phyloP scores from a whole-genome alignment of 768 basidiomycete genomes.

The Nidula microcarpa region DNA sequence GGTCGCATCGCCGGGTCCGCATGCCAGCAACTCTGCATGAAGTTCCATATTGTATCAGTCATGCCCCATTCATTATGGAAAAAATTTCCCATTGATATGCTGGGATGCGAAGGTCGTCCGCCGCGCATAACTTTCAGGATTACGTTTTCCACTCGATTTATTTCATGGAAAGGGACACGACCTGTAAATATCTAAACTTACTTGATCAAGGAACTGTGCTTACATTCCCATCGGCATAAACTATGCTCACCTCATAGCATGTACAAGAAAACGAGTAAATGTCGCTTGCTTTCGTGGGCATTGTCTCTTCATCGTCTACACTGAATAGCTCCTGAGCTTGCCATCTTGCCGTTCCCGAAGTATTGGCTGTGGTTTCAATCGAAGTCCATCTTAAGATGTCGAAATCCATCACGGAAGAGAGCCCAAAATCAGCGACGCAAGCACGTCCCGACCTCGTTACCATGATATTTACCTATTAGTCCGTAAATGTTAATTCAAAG shows the following conservation, averaged over 20 bases:
- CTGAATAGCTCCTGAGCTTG: not conserved
- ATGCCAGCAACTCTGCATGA: not conserved
- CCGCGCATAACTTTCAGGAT: not conserved
- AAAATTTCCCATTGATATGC: not conserved
- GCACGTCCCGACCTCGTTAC: slow-evolving; percentile 11
- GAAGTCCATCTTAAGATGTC: slow-evolving; percentile 10
- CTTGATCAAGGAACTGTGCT: slow-evolving; percentile 1
- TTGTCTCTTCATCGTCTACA: not conserved
- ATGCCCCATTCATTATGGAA: not conserved
- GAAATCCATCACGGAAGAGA: slow-evolving; percentile 11
- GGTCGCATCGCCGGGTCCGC: not conserved
- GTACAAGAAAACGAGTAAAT: not conserved
- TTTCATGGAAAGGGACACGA: not conserved
- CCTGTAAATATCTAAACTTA: not conserved
- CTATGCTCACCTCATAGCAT: not conserved
- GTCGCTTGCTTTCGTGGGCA: not conserved
- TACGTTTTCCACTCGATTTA: not conserved
- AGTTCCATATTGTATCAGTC: not conserved
- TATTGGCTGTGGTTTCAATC: not conserved
- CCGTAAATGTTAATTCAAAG: not conserved
- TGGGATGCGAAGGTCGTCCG: not conserved
- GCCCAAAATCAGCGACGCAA: slow-evolving; percentile 16
- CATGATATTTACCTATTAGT: slow-evolving; percentile 12
- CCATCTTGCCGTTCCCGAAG: slow-evolving; percentile 7
- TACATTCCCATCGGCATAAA: not conserved